Evolutionary conservation across 352 stramenopile genomes (phyloP).

Genomic region (Paralagenidium karlingii): DNA sequence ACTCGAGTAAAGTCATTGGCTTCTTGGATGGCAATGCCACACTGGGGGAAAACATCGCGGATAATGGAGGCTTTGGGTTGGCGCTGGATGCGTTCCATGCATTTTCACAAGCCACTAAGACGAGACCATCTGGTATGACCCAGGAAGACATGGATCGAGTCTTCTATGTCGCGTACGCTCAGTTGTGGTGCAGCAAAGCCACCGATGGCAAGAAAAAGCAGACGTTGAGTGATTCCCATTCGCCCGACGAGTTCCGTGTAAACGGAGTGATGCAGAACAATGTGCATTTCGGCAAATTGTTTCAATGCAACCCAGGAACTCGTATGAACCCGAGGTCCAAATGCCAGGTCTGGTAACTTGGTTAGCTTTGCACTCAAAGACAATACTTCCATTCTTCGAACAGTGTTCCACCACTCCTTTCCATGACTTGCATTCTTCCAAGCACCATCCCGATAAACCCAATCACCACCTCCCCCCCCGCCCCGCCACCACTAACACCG

Average conservation of each 20-base stretch:
- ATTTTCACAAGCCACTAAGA: not conserved
- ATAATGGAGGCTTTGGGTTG: slow-evolving; percentile 71
- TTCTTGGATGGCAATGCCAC: slow-evolving; percentile 72
- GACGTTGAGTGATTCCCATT: slow-evolving; percentile 44
- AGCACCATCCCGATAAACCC: too few relatives aligned
- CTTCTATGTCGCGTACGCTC: slow-evolving; percentile 71
- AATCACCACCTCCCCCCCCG: too few relatives aligned
- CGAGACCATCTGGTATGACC: not conserved
- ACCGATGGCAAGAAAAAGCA: slow-evolving; percentile 21
- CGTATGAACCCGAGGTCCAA: slow-evolving; percentile 58
- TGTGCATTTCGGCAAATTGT: slow-evolving; percentile 42
- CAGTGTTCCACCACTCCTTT: too few relatives aligned
- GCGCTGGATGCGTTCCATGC: slow-evolving; percentile 52
- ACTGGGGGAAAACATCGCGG: slow-evolving; percentile 71
- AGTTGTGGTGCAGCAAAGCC: slow-evolving; percentile 51
- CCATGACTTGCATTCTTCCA: too few relatives aligned
- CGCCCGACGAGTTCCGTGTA: slow-evolving; percentile 56
- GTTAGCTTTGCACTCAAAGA: too few relatives aligned
- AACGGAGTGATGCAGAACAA: slow-evolving; percentile 74
- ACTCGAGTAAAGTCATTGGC: slow-evolving; percentile 29
- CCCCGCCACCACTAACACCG: too few relatives aligned
- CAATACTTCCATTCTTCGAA: too few relatives aligned
- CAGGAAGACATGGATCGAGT: too few relatives aligned
- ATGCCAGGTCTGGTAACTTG: slow-evolving; percentile 79
- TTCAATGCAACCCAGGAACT: slow-evolving; percentile 30